phyloP scores from a whole-genome alignment of 768 basidiomycete species.

The Cytidiella melzeri region DNA sequence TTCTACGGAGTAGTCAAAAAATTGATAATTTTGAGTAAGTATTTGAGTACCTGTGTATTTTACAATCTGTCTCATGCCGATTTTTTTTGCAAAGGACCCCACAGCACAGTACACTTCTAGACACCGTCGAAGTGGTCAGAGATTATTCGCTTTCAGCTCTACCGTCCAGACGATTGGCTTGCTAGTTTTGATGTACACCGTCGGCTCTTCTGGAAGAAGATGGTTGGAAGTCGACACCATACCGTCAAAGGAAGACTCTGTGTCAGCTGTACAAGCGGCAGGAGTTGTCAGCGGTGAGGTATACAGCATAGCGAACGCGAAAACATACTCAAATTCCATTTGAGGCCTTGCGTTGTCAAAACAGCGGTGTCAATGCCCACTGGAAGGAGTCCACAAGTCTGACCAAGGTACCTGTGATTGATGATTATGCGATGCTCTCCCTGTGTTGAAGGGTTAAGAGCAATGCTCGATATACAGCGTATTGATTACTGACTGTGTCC shows the following conservation, averaged over 20 bases:
- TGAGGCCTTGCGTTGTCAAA: constrained; percentile 77
- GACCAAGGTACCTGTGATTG: constrained; percentile 68
- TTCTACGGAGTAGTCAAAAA: too few relatives aligned
- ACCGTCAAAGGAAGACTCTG: constrained; percentile 75
- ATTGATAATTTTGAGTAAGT: too few relatives aligned
- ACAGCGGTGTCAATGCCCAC: constrained; percentile 74
- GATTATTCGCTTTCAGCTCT: constrained; percentile 38
- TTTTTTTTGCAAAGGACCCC: too few relatives aligned
- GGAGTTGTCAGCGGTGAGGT: too few relatives aligned
- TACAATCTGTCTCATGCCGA: too few relatives aligned
- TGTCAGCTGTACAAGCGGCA: constrained; percentile 36
- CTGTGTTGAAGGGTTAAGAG: constrained; percentile 32
- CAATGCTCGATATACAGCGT: not conserved
- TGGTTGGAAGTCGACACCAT: constrained; percentile 93
- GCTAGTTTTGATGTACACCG: constrained; percentile 71
- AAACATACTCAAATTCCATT: constrained; percentile 81
- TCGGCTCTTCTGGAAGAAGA: constrained; percentile 55
- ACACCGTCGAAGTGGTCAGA: not conserved
- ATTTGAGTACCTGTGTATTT: too few relatives aligned
- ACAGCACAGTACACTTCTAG: too few relatives aligned
- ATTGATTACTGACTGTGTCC: constrained; percentile 43
- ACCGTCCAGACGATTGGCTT: constrained; percentile 89
- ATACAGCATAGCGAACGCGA: not conserved
- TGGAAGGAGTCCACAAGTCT: constrained; percentile 93
- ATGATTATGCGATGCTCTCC: constrained; percentile 78